Conservation (phyloP, 2,329 filamentous ascomycete genomes). For the Penicillium sp. region DNA sequence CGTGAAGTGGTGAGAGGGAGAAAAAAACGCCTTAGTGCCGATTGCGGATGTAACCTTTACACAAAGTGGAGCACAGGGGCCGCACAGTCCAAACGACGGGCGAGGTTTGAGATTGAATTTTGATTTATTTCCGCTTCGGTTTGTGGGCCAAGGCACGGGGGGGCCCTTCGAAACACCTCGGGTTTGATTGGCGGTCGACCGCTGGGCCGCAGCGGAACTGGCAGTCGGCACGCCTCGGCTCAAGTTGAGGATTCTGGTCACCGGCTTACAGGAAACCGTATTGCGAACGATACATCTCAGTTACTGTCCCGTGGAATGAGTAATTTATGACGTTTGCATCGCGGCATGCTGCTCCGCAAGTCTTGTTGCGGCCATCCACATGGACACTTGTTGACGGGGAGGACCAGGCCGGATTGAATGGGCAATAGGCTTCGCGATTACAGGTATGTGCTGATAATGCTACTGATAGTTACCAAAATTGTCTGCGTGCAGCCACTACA, state of each 20-base stretch:
- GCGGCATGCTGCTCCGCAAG: slow-evolving; percentile 4
- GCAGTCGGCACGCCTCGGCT: slow-evolving; percentile 34
- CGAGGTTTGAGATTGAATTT: slow-evolving; percentile 16
- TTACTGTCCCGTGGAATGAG: neutral
- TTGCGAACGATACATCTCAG: neutral
- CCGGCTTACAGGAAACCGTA: slow-evolving; percentile 14
- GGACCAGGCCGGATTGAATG: too few species aligned
- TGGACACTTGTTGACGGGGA: neutral
- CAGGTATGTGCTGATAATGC: too few species aligned
- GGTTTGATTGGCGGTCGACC: slow-evolving; percentile 23
- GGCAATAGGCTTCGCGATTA: too few species aligned
- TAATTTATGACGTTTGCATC: slow-evolving; percentile 22
- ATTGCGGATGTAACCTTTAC: slow-evolving; percentile 31
- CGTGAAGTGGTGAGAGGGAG: slow-evolving; percentile 9
- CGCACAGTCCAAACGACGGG: slow-evolving; percentile 3
- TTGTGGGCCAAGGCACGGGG: slow-evolving; percentile 13
- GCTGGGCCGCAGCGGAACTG: slow-evolving; percentile 15
- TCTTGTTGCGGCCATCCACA: neutral
- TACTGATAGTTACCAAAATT: too few species aligned
- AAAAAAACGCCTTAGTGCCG: slow-evolving; percentile 25
- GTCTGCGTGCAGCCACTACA: too few species aligned
- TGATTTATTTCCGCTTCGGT: slow-evolving; percentile 21
- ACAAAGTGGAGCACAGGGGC: slow-evolving; percentile 21
- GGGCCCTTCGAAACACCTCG: slow-evolving; percentile 20
- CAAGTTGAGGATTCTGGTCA: slow-evolving; percentile 23